These are phyloP conservation scores for Lineolata rhizophorae DNA, from an alignment of 495 filamentous ascomycete genomes.

Conservation along the genomic window DNA sequence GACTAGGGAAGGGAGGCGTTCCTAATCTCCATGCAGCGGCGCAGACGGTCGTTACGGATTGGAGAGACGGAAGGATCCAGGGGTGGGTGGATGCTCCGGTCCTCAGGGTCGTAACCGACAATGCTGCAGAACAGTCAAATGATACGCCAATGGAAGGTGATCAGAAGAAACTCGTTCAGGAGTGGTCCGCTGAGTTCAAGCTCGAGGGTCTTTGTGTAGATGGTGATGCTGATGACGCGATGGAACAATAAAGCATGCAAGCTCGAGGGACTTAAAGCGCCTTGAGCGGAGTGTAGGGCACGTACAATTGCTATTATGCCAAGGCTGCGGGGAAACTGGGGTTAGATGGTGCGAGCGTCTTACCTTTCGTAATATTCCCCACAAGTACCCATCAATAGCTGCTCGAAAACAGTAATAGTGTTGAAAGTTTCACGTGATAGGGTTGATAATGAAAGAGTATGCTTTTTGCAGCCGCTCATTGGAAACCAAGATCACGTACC, in stretches of 20 bases:
- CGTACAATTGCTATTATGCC: no score
- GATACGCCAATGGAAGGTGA: conserved; percentile 28
- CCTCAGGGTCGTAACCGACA: conserved; percentile 25
- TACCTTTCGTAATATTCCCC: no score
- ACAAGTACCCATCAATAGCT: no score
- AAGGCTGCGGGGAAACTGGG: no score
- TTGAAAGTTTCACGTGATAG: no score
- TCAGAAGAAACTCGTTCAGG: conserved; percentile 67
- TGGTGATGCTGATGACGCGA: no score
- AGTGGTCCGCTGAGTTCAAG: conserved; percentile 93
- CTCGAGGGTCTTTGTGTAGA: conserved; percentile 84
- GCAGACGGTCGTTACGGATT: conserved; percentile 82
- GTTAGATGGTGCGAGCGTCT: no score
- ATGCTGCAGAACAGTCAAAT: conserved; percentile 6
- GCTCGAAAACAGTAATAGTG: no score
- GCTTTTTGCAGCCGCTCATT: background rate
- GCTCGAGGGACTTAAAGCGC: no score
- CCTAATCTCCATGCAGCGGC: conserved; percentile 77
- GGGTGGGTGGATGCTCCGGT: conserved; percentile 70
- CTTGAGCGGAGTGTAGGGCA: no score
- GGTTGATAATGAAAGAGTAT: no score
- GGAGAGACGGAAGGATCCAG: conserved; percentile 86
- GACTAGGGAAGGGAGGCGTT: conserved; percentile 73
- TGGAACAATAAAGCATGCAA: no score
- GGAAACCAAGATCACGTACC: background rate